These are phyloP conservation scores for Leonotis leonurus DNA, from an alignment of 257 asterid species.

Conservation along the genomic window DNA sequence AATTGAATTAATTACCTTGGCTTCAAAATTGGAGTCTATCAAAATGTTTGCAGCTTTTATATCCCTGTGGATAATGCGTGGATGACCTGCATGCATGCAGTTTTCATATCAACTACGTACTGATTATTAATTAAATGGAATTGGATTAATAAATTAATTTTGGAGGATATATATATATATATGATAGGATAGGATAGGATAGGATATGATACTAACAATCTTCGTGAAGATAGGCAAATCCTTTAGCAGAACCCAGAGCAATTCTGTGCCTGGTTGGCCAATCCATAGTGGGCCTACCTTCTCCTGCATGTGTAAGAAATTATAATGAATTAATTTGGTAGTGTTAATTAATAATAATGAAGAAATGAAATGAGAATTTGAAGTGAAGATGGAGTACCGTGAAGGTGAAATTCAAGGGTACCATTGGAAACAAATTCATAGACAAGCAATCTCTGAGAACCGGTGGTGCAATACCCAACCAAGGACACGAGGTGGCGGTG, in stretches of 20 bases:
- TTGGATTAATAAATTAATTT: too few relatives aligned
- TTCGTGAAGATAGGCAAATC: conserved; percentile 88
- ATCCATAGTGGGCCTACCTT: conserved; percentile 57
- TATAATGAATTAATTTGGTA: too few relatives aligned
- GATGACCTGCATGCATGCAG: conserved; percentile 74
- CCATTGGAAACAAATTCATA: conserved; percentile 49
- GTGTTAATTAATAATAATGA: too few relatives aligned
- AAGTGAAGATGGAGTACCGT: conserved; percentile 31
- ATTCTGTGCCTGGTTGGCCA: conserved; percentile 62
- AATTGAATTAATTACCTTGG: conserved; percentile 70
- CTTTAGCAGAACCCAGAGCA: conserved; percentile 86
- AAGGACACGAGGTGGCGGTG: conserved; percentile 58
- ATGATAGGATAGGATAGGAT: background rate
- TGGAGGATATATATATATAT: too few relatives aligned
- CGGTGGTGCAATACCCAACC: conserved; percentile 58
- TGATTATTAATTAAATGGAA: too few relatives aligned
- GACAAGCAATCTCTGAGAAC: conserved; percentile 47
- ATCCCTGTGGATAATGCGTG: conserved; percentile 87
- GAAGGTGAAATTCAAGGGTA: conserved; percentile 54
- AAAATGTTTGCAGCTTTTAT: conserved; percentile 81
- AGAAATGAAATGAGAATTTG: too few relatives aligned
- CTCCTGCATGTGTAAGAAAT: conserved; percentile 25
- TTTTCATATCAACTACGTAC: too few relatives aligned
- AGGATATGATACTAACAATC: conserved; percentile 27
- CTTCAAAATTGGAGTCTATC: conserved; percentile 55